Evolutionary conservation across 164 flowering plant genomes (phyloP).

Genomic region (Sextonia rubra): DNA sequence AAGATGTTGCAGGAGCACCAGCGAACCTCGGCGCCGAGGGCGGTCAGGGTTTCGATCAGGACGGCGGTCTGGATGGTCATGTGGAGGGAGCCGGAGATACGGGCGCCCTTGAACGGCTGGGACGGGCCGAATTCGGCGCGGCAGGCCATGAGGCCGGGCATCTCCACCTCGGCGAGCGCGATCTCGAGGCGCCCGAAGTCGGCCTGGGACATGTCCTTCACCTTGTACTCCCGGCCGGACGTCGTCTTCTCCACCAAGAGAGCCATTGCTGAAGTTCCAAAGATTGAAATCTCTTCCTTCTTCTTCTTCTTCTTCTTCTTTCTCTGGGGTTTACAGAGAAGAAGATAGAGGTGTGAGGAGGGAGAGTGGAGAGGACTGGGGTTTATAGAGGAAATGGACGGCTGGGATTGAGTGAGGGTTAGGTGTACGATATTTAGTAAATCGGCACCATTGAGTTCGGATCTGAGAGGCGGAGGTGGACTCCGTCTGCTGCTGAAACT

Average conservation of each 20-base stretch:
- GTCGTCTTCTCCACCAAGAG: slow-evolving; percentile 21
- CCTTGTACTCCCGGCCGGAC: slow-evolving; percentile 29
- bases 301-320: neutral
- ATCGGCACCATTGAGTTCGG: neutral
- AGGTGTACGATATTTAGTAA: neutral
- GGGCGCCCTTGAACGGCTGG: slow-evolving; percentile 26
- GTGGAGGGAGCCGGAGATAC: slow-evolving; percentile 28
- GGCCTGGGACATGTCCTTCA: slow-evolving; percentile 28
- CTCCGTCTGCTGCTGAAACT: neutral
- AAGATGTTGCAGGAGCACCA: slow-evolving; percentile 37
- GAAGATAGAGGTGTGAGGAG: no score
- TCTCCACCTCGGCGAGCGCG: slow-evolving; percentile 27
- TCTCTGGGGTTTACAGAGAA: no score
- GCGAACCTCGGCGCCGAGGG: slow-evolving; percentile 32
- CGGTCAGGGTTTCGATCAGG: slow-evolving; percentile 30
- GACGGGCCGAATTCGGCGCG: slow-evolving; percentile 22
- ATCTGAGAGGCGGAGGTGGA: neutral
- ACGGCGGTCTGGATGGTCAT: slow-evolving; percentile 35
- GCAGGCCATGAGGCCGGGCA: slow-evolving; percentile 28
- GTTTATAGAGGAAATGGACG: neutral
- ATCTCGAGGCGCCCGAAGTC: slow-evolving; percentile 29
- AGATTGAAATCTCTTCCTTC: neutral
- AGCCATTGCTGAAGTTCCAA: slow-evolving; percentile 7
- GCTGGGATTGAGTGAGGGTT: neutral
- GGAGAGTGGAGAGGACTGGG: no score